These are phyloP conservation scores for Kluyveromyces aestuarii DNA, from an alignment of 805 yeast species.

Conservation along the genomic window DNA sequence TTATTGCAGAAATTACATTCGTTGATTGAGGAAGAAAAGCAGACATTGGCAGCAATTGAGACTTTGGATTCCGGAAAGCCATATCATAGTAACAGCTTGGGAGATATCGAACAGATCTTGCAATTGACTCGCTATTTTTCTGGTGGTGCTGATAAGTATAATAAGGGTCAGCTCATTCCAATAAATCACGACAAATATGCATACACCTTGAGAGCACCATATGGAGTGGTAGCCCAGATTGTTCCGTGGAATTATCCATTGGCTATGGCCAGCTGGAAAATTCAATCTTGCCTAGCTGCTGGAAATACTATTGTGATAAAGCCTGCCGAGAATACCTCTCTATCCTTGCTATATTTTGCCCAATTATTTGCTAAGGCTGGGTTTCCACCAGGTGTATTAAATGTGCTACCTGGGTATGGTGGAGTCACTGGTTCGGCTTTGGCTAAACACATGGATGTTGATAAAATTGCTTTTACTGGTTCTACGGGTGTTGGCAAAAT, in stretches of 20 bases:
- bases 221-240: conserved; percentile 39
- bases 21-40: conserved; percentile 37
- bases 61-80: conserved; percentile 51
- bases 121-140: conserved; percentile 53
- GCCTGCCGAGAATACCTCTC: conserved; percentile 37
- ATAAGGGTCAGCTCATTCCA: conserved; percentile 49
- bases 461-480: conserved; percentile 42
- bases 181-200: conserved; percentile 46
- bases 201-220: conserved; percentile 40
- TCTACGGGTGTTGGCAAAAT: conserved; percentile 37
- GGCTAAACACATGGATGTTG: conserved; percentile 33
- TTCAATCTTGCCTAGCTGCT: conserved; percentile 43
- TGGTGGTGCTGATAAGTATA: conserved; percentile 58
- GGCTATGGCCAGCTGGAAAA: conserved; percentile 39
- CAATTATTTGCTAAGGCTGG: conserved; percentile 33
- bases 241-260: conserved; percentile 42
- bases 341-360: conserved; percentile 33
- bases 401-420: conserved; percentile 35
- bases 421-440: conserved; percentile 32
- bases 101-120: conserved; percentile 48
- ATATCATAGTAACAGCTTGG: conserved; percentile 37
- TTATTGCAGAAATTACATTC: conserved; percentile 37
- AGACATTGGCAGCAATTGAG: conserved; percentile 44
- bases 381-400: conserved; percentile 38
- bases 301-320: conserved; percentile 37